These are phyloP conservation scores for Sporothrix protearum DNA, from an alignment of 2,329 filamentous ascomycete genomes.

Conservation along the genomic window DNA sequence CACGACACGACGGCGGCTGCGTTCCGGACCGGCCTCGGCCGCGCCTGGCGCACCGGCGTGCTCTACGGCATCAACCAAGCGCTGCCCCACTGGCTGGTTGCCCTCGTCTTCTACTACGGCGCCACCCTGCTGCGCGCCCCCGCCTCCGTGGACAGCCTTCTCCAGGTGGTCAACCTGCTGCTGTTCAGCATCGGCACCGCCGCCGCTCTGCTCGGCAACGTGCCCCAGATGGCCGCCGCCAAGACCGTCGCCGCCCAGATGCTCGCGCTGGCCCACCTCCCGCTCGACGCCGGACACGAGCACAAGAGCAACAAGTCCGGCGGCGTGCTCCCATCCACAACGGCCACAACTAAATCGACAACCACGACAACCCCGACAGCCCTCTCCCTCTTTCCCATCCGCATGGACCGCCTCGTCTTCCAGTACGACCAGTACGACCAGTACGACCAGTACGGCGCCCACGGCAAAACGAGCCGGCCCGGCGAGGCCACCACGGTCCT, in stretches of 20 bases:
- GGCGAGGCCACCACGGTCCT: constrained; percentile 50
- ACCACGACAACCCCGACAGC: too few species aligned
- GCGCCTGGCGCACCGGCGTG: constrained; percentile 64
- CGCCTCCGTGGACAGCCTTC: constrained; percentile 54
- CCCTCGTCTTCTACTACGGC: constrained; percentile 81
- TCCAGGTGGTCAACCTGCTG: constrained; percentile 76
- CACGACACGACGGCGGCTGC: constrained; percentile 47
- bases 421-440: too few species aligned
- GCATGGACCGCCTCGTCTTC: constrained; percentile 62
- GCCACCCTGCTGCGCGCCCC: constrained; percentile 56
- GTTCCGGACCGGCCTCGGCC: constrained; percentile 59
- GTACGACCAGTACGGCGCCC: constrained; percentile 55
- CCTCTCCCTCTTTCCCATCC: constrained; percentile 44
- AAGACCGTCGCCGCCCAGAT: constrained; percentile 70
- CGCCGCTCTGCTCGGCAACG: constrained; percentile 63
- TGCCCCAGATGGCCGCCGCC: constrained; percentile 77
- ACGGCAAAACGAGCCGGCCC: constrained; percentile 30
- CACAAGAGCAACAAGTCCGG: constrained; percentile 38
- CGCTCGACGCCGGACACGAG: constrained; percentile 55
- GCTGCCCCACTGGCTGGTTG: constrained; percentile 66
- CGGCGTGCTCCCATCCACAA: constrained; percentile 37
- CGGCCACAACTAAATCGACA: too few species aligned
- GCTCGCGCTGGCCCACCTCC: constrained; percentile 64
- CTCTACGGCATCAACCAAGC: constrained; percentile 77
- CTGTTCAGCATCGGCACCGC: constrained; percentile 78